Evolutionary conservation across 306 rosid species (phyloP), one percentile per base, ranked within the genome.

Genomic region (Leucaena leucocephala): DNA sequence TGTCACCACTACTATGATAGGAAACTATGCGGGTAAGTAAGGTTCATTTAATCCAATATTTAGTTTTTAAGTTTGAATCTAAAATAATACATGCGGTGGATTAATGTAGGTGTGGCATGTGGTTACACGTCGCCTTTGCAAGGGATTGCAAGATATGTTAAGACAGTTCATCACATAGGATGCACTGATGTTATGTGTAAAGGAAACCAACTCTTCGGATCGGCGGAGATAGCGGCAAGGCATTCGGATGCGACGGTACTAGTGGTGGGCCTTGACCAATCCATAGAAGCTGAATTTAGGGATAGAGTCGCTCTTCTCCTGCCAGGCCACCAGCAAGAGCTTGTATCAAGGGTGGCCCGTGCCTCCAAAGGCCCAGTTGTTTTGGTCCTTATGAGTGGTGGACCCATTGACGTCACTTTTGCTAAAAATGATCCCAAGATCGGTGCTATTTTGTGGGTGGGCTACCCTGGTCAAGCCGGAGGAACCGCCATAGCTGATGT

Each of bases 1-100:
- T 17, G 99, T 80, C 34, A 91, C 98, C 0, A 91, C 66, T 4
- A 93, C 99, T 6, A 95, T 95, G 99, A 91, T 95, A 0, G 99
- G 99, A 16, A 95, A 95, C 36, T 95, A 95, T 59, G 99, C 98
- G 0, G 97, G 95, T 68, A 43, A 55, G 62, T 17, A 6, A 17
- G 12, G 34, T 22, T 58, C 16, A 58, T 58, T 59, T 33, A 27
- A 59, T 59, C 39, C 15, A 9, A 17, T 52, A 1, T 8, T 3
- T 4, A 10, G n/a, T 21, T 22, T 54, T 6, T 6, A 19, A 2
- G 2, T 55, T 55, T 21, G 27, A 21, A 55, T 59, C 2, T 27
- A 59, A 59, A 57, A 19, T 19, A 57, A 19, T 19, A 19, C 3
- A 21, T 55, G 62, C 9, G 34, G 36, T 22, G 3, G 3, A 21